Evolutionary conservation across 2,329 filamentous ascomycete genomes (phyloP), one percentile per base, ranked within the genome.

Genomic region (Beauveria sp.): DNA sequence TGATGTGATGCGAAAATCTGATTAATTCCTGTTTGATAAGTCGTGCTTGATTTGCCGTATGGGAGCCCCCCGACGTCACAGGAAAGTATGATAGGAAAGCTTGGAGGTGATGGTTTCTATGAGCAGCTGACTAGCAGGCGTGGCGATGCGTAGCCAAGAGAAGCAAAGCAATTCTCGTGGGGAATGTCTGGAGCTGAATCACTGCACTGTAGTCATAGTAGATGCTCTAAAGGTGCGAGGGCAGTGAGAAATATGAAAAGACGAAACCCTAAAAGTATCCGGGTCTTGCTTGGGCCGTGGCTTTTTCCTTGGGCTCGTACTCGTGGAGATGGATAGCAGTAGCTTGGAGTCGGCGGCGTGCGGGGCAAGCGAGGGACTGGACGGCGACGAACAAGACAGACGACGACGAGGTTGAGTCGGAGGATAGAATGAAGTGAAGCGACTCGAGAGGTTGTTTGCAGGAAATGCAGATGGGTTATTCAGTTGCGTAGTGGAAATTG

Each of bases 281-380:
- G n/a, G 52, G 20, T 44, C 37, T 40, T 28, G 28, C 37, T 40
- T 28, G 28, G n/a, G n/a, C 18, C 18, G 52, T 54, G 41, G 54
- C 26, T 18, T 46, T 46, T 46, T 55, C 41, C 3, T 46, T 30
- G 26, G 53, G 40, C 24, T 24, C 16, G 41, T 22, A 30, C 41
- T 46, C 53, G 53, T 24, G 53, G 53, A 46, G 40, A 34, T 30
- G 43, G 47, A 50, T 8, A 26, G 20, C n/a, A 5, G 54, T 56
- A 43, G 53, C 40, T 44, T 14, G 22, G 34, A 47, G 43, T 37
- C 12, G 55, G 37, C 26, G 34, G 55, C 55, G 55, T 41, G 55
- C 55, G 46, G 55, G 55, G 55, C 55, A 58, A 55, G 34, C 37
- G 55, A 58, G 46, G 30, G 46, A 51, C 30, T 26, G 20, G 55